Percentiles rank a stretch among this genome's conserved stretches.
Conservation (phyloP, 2,329 filamentous ascomycete species). For the Stylonectria norvegica region DNA sequence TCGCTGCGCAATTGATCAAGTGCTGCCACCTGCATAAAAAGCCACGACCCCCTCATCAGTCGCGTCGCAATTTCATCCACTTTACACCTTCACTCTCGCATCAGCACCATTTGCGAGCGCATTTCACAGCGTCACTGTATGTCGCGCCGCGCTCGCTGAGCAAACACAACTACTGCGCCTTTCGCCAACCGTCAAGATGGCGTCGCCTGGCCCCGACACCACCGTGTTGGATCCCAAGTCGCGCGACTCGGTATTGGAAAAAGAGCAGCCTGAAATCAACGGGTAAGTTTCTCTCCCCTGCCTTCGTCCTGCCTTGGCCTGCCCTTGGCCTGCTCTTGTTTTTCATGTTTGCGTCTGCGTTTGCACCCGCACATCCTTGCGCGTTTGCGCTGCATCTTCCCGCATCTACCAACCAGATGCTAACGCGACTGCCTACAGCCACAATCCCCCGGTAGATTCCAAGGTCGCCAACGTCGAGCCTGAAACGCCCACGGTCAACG, state of each 20-base stretch:
- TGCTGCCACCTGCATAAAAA: not conserved
- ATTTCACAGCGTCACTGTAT: conserved; percentile 23
- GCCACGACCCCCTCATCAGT: not conserved
- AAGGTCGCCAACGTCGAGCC: conserved; percentile 19
- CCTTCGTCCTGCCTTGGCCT: conserved; percentile 6
- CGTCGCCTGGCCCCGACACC: conserved; percentile 45
- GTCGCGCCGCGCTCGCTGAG: conserved; percentile 33
- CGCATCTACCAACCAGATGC: conserved; percentile 12
- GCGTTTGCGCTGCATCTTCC: conserved; percentile 3
- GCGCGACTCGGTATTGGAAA: conserved; percentile 26
- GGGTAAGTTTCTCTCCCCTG: conserved; percentile 32
- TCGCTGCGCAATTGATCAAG: not conserved
- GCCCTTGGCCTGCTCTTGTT: too few species aligned
- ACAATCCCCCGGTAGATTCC: conserved; percentile 24
- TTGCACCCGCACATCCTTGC: conserved; percentile 11
- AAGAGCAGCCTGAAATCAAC: conserved; percentile 33
- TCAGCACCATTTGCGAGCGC: conserved; percentile 9
- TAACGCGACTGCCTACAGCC: conserved; percentile 27
- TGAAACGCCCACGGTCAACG: conserved; percentile 25
- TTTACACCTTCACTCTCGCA: conserved; percentile 9
- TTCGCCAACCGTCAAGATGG: conserved; percentile 52
- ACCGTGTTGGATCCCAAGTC: conserved; percentile 47
- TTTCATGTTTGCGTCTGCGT: conserved; percentile 13
- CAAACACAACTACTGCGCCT: conserved; percentile 25
- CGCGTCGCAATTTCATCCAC: not conserved